Conservation (phyloP, 345 rosid genomes). For the Heritiera fomes region DNA sequence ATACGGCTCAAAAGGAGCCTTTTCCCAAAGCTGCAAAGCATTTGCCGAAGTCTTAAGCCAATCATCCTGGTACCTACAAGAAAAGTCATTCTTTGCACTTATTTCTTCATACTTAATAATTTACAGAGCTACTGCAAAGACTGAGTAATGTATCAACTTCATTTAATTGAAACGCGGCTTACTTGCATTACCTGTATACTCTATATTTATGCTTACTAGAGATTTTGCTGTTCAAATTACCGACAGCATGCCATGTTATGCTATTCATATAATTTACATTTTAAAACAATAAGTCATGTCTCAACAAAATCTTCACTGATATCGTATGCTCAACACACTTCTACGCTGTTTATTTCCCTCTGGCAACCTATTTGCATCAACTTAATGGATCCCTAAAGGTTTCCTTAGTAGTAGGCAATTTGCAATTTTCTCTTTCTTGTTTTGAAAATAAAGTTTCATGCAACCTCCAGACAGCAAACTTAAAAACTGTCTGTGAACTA, state of each 20-base stretch:
- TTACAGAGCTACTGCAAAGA: conserved; percentile 6
- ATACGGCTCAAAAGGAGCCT: conserved; percentile 97
- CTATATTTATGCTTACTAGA: neutral
- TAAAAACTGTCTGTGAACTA: neutral
- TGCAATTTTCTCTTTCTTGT: neutral
- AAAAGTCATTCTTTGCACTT: conserved; percentile 22
- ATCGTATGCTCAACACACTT: neutral
- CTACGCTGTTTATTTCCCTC: neutral
- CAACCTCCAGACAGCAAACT: neutral
- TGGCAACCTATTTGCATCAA: neutral
- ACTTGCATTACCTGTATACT: neutral
- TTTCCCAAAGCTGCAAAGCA: conserved; percentile 91
- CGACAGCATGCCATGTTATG: neutral
- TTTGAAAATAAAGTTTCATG: conserved; percentile 1
- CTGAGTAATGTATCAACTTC: neutral
- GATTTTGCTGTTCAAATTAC: neutral
- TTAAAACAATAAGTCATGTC: neutral
- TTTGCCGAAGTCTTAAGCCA: conserved; percentile 91
- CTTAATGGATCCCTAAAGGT: neutral
- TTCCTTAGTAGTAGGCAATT: neutral
- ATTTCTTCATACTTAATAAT: neutral
- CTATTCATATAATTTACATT: conserved; percentile 2
- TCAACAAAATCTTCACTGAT: conserved; percentile 3
- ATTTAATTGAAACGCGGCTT: neutral
- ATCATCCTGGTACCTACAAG: conserved; percentile 92